phyloP scores from a whole-genome alignment of 805 yeast genomes.

The Pichia kluyveri region DNA sequence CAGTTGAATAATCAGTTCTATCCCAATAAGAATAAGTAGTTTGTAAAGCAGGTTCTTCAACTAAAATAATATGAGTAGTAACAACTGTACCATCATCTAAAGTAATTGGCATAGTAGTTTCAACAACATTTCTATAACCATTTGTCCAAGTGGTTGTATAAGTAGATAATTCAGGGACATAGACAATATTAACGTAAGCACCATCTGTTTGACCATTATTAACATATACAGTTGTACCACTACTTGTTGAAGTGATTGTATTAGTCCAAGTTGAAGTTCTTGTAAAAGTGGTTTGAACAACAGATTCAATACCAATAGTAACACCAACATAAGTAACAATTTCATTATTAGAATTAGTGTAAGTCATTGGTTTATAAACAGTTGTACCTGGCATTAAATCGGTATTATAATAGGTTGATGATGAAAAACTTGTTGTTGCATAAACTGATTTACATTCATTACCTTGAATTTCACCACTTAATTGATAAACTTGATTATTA shows the following conservation, averaged over 20 bases:
- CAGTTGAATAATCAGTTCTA: background rate
- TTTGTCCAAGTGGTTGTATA: slow-evolving; percentile 1
- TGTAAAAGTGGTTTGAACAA: background rate
- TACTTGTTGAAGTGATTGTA: background rate
- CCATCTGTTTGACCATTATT: background rate
- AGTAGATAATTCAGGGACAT: slow-evolving; percentile 2
- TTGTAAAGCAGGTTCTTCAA: background rate
- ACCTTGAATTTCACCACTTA: background rate
- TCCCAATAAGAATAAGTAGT: slow-evolving; percentile 1
- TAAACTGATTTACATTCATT: background rate
- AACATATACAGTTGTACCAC: background rate
- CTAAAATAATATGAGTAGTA: background rate
- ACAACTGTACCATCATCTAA: background rate
- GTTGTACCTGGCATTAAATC: slow-evolving; percentile 3
- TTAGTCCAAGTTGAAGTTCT: background rate
- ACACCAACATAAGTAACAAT: background rate
- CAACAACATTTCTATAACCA: background rate
- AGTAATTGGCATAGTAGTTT: background rate
- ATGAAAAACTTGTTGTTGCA: background rate
- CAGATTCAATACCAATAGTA: slow-evolving; percentile 3
- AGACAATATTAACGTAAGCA: background rate
- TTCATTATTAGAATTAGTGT: background rate
- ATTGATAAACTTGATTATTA: slow-evolving; percentile 4
- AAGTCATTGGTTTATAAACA: slow-evolving; percentile 1
- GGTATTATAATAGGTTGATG: slow-evolving; percentile 2